Percentiles rank a stretch among this genome's conserved stretches.
phyloP scores from a whole-genome alignment of 495 filamentous ascomycete species.

The Penicillium psychrofluorescens region DNA sequence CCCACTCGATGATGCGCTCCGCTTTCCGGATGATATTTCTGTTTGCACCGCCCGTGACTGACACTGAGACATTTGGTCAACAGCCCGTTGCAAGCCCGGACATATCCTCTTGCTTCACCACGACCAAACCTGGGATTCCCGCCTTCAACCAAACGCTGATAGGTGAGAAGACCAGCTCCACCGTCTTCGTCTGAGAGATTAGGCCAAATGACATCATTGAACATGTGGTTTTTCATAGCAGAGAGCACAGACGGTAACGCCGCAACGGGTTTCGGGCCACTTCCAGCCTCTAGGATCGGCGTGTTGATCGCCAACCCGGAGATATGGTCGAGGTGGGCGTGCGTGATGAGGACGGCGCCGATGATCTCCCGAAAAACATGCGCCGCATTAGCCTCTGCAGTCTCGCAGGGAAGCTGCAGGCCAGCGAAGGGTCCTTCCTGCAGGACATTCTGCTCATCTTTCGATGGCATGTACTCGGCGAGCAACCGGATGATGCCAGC shows the following conservation, averaged over 20 bases:
- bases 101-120: conserved; percentile 69
- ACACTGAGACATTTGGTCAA: conserved; percentile 70
- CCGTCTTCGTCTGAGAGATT: conserved; percentile 95
- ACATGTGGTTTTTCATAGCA: conserved; percentile 87
- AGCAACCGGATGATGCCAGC: conserved; percentile 73
- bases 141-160: conserved; percentile 80
- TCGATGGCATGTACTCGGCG: conserved; percentile 36
- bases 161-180: conserved; percentile 85
- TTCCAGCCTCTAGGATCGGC: conserved; percentile 65
- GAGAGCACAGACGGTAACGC: conserved; percentile 78
- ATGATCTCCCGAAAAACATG: conserved; percentile 71
- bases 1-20: conserved; percentile 54
- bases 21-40: conserved; percentile 43
- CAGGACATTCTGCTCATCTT: conserved; percentile 13
- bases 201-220: conserved; percentile 97
- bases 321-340: conserved; percentile 91
- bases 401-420: conserved; percentile 53
- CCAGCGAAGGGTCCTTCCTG: conserved; percentile 65
- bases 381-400: conserved; percentile 66
- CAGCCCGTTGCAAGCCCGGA: conserved; percentile 77
- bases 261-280: conserved; percentile 71
- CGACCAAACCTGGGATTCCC: conserved; percentile 73
- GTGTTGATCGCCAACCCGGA: conserved; percentile 89
- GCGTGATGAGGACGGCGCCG: conserved; percentile 83
- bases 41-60: conserved; percentile 82